Evolutionary conservation across 2,329 filamentous ascomycete genomes (phyloP).

Genomic region (Trichophyton equinum): DNA sequence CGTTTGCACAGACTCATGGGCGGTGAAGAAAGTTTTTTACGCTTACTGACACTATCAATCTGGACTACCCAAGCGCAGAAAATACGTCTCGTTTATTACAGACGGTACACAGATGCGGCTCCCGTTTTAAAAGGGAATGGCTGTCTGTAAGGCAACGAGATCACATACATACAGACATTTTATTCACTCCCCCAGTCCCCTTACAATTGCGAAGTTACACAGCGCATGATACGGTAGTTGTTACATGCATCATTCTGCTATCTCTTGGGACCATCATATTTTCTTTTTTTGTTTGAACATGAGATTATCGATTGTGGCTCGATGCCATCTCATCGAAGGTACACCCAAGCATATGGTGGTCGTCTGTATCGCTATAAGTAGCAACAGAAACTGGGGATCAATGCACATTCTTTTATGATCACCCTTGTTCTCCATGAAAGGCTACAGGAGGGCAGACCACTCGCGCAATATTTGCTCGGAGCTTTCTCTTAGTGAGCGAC

Average conservation of each 20-base stretch:
- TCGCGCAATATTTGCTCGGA: background rate
- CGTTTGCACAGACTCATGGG: background rate
- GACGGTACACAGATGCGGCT: background rate
- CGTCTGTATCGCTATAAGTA: background rate
- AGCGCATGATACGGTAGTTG: background rate
- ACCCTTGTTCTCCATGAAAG: background rate
- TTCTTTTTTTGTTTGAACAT: background rate
- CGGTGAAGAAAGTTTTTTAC: background rate
- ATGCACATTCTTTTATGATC: background rate
- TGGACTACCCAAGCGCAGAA: background rate
- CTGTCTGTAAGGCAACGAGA: background rate
- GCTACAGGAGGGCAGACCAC: background rate
- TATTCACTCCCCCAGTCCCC: background rate
- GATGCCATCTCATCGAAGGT: background rate
- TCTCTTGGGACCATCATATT: background rate
- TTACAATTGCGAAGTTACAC: background rate
- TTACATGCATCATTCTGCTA: background rate
- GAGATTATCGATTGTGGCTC: conserved; percentile 1
- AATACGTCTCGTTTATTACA: background rate
- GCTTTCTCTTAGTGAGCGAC: background rate
- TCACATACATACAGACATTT: background rate
- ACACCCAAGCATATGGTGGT: background rate
- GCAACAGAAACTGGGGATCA: background rate
- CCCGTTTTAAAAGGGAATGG: background rate
- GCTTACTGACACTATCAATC: background rate